Conservation (phyloP, 202 grass and related monocot genomes). For the Saccharum hybrid region DNA sequence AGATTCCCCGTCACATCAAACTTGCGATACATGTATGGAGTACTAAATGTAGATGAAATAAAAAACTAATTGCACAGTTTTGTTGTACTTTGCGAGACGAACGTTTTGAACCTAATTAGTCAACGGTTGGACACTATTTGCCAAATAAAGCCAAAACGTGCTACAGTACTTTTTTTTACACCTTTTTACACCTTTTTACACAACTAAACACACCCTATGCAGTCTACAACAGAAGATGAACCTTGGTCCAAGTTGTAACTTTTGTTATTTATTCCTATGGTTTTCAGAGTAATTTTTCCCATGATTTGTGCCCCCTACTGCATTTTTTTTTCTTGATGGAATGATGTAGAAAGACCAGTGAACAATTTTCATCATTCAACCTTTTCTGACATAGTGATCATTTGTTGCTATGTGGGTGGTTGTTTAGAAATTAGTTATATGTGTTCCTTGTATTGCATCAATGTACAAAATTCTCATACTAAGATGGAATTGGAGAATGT, state of each 20-base stretch:
- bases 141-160: no score
- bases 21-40: no score
- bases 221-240: background rate
- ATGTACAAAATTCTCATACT: background rate
- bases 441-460: conserved; percentile 11
- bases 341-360: background rate
- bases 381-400: background rate
- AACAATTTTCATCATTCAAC: background rate
- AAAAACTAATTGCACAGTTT: no score
- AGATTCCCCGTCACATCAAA: no score
- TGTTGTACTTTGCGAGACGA: no score
- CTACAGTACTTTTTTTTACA: no score
- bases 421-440: background rate
- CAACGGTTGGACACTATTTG: no score
- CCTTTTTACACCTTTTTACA: no score
- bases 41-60: no score
- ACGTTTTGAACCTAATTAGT: no score
- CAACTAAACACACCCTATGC: no score
- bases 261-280: background rate
- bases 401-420: background rate
- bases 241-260: conserved; percentile 1
- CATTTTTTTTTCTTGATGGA: background rate
- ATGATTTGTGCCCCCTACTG: background rate
- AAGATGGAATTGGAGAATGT: background rate
- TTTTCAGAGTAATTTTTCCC: background rate